Conservation (phyloP, 768 basidiomycete genomes). For the Tylopilus cervinicoccineus region DNA sequence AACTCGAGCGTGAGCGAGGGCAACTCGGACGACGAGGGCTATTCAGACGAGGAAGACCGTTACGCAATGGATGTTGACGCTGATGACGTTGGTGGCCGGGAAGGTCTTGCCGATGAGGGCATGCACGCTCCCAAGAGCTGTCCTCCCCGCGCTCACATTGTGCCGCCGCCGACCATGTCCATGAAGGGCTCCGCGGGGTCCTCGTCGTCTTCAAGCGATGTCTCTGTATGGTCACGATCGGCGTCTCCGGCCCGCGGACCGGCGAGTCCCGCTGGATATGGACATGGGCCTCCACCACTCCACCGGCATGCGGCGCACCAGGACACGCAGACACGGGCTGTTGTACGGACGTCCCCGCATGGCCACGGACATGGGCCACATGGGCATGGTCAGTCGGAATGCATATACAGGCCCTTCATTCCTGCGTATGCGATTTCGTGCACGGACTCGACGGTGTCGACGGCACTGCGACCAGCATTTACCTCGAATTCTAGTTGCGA, state of each 20-base stretch:
- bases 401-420: slow-evolving; percentile 29
- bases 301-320: slow-evolving; percentile 14
- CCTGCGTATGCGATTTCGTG: slow-evolving; percentile 31
- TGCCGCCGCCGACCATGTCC: slow-evolving; percentile 2
- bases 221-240: slow-evolving; percentile 25
- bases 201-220: slow-evolving; percentile 21
- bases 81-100: slow-evolving; percentile 5
- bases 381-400: slow-evolving; percentile 18
- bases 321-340: slow-evolving; percentile 16
- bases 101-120: slow-evolving; percentile 9
- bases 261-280: slow-evolving; percentile 4
- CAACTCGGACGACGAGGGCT: slow-evolving; percentile 26
- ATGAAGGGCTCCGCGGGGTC: slow-evolving; percentile 19
- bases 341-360: neutral
- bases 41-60: slow-evolving; percentile 25
- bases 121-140: slow-evolving; percentile 5
- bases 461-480: slow-evolving; percentile 31
- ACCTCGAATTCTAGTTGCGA: slow-evolving; percentile 20
- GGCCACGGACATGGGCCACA: neutral
- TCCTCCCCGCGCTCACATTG: slow-evolving; percentile 1
- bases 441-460: slow-evolving; percentile 32
- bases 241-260: slow-evolving; percentile 22
- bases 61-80: slow-evolving; percentile 26
- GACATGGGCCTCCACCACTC: slow-evolving; percentile 12
- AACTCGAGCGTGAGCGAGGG: slow-evolving; percentile 28